Base-by-base conservation (phyloP, 345 rosid genomes). In the Raphanus sativus region DNA sequence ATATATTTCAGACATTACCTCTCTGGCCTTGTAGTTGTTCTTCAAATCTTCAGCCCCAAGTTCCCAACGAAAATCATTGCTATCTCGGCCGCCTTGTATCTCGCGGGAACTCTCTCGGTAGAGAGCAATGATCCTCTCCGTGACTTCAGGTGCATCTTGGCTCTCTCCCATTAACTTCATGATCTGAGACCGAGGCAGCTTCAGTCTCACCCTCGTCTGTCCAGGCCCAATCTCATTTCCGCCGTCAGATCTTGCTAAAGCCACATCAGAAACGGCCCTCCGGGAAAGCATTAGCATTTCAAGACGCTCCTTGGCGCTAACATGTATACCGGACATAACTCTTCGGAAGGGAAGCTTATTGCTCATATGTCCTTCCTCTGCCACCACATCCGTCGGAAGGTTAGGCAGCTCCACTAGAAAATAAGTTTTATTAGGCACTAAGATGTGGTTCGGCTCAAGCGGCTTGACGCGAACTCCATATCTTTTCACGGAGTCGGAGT, bases 241-340 rank as follows among this genome's bases (percentile, higher is more conserved):
- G 25, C 28, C 40, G 21, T 33, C 58, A 62, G 1, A 5, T 89
- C 56, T 28, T 81, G 85, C 48, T 80, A 91, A 0, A 65, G 81
- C 0, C 86, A 76, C 70, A 90, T 83, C 83, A 80, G 78, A 1
- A 89, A 84, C 75, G 26, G 76, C 52, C 54, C 69, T 45, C 50
- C 76, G 5, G 0, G 69, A 48, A 4, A 73, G 69, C 69, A 73
- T 48, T 21, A 73, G 17, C 76, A 73, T 48, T 86, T 71, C 93
- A 76, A 93, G 81, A 82, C 98, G 75, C 75, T 93, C 98, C 83
- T 87, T 89, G 8, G 98, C 97, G 32, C 85, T 82, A 89, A 93
- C 79, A 56, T 82, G 87, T 24, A 91, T 81, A 16, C 85, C 97
- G 17, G 98, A 93, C 56, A 84, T 83, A n/a, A 82, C 97, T 74